Evolutionary conservation across 2,329 filamentous ascomycete species (phyloP).

Genomic region (Aspergillus tanneri): DNA sequence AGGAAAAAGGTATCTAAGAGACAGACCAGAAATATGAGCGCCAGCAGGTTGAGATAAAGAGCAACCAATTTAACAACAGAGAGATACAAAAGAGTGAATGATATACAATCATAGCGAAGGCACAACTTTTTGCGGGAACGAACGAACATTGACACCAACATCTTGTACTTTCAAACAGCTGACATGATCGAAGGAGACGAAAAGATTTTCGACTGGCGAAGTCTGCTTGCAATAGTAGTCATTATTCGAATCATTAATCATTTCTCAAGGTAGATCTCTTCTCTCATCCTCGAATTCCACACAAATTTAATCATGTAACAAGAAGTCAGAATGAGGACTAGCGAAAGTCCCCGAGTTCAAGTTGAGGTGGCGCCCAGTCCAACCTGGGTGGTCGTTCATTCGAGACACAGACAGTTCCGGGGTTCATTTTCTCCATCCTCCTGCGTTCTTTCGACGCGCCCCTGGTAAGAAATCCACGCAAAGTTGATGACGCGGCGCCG

Average conservation of each 20-base stretch:
- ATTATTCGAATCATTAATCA: constrained; percentile 14
- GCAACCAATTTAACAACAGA: neutral
- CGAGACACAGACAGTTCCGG: constrained; percentile 30
- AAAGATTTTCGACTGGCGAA: constrained; percentile 15
- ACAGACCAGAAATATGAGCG: neutral
- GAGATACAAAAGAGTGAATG: constrained; percentile 2
- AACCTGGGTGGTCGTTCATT: constrained; percentile 35
- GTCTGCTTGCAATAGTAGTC: constrained; percentile 8
- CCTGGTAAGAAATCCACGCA: constrained; percentile 36
- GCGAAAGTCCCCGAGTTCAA: constrained; percentile 33
- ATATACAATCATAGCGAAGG: neutral
- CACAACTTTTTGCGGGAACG: neutral
- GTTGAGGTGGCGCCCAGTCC: constrained; percentile 39
- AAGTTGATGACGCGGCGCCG: constrained; percentile 36
- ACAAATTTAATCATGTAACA: neutral
- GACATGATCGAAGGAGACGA: neutral
- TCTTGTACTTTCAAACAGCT: neutral
- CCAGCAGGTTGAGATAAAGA: neutral
- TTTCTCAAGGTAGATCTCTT: neutral
- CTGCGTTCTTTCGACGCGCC: constrained; percentile 31
- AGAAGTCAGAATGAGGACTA: neutral
- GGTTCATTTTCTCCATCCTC: constrained; percentile 28
- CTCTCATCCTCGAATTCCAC: neutral
- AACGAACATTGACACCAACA: neutral
- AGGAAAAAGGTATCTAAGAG: constrained; percentile 12